phyloP scores from a whole-genome alignment of 176 grass and related monocot genomes.

The Tuctoria greenei region DNA sequence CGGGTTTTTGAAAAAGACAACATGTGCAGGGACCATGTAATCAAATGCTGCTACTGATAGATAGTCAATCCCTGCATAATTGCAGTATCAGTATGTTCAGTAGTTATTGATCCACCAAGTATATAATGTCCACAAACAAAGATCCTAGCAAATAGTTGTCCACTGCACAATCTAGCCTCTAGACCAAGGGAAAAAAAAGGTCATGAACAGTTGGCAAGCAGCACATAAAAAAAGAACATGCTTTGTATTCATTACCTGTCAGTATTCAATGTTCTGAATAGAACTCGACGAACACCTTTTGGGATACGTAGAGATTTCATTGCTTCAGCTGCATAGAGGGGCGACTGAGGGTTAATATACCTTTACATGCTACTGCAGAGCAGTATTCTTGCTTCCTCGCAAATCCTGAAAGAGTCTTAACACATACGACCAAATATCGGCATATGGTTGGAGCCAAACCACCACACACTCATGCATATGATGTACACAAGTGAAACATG shows the following conservation, averaged over 20 bases:
- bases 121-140: neutral
- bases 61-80: slow-evolving; percentile 65
- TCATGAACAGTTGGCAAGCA: neutral
- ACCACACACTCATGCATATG: neutral
- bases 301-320: slow-evolving; percentile 76
- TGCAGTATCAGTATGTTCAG: slow-evolving; percentile 16
- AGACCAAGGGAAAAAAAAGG: neutral
- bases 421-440: neutral
- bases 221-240: neutral
- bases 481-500: neutral
- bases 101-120: neutral
- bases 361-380: neutral
- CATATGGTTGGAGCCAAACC: neutral
- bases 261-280: slow-evolving; percentile 87
- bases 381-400: neutral
- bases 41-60: slow-evolving; percentile 77
- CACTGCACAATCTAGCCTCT: neutral
- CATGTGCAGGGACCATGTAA: slow-evolving; percentile 71
- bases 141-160: neutral
- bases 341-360: neutral
- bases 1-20: slow-evolving; percentile 75
- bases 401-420: neutral
- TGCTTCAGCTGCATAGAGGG: slow-evolving; percentile 54
- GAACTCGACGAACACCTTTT: slow-evolving; percentile 67
- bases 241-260: slow-evolving; percentile 50